Base-by-base conservation (phyloP, 345 rosid genomes). In the Lenwebbia sp. region DNA sequence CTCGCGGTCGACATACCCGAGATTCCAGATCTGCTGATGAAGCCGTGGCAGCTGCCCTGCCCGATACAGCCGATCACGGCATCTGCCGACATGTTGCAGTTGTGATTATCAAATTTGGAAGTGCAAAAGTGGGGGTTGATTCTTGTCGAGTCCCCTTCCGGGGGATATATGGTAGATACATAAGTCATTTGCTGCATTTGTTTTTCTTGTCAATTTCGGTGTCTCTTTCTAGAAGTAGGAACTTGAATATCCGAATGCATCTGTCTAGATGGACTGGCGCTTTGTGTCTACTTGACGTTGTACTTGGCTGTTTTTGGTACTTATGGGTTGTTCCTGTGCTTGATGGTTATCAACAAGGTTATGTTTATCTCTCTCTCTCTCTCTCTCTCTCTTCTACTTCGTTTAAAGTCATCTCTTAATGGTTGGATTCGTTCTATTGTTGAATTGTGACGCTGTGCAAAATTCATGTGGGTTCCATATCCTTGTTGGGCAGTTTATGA, bases 31-130 rank as follows among this genome's bases (percentile, higher is more conserved):
- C 85, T 92, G 41, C 84, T 93, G 82, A 87, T 90, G 89, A 88
- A 91, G 23, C 96, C 97, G 0, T 94, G 95, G 98, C 95, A 91
- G 88, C 89, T 91, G 47, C 93, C 96, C 44, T 92, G 91, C 37
- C 89, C 94, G 0, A 76, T 57, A 83, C 95, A 90, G 87, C 95
- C 96, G 22, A 83, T 53, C 40, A 86, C 76, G 87, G 91, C 95
- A 3, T 90, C 94, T 56, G 92, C 92, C 49, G 93, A 94, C 86
- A 86, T 90, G 91, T 86, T 92, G 47, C 47, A 37, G 78, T 22
- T 33, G 25, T 70, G 78, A 70, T 37, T 40, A 70, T 70, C 47
- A 37, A 22, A 21, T 37, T 37, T 17, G 47, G 47, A 70, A 70
- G 78, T 37, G 78, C 78, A 1, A 70, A 37, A 70, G 26, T 70